These are phyloP conservation scores for Chlorella ohadii DNA, from an alignment of 139 green algal species.

Conservation along the genomic window DNA sequence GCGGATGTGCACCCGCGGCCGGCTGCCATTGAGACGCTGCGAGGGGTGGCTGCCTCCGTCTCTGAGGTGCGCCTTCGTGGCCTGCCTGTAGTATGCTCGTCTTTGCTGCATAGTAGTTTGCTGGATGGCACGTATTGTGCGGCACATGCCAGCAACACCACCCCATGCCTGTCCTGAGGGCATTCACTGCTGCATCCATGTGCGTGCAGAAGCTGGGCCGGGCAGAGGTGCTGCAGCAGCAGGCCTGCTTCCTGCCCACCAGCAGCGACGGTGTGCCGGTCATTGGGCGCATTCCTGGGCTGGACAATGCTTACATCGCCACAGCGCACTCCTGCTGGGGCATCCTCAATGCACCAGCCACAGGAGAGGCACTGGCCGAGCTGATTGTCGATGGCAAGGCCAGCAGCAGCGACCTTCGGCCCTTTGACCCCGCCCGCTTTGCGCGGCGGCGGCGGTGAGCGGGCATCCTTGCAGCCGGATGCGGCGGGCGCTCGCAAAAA, in stretches of 20 bases:
- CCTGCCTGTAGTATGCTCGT: too few species aligned
- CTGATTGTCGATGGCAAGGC: constrained; percentile 59
- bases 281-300: constrained; percentile 70
- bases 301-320: constrained; percentile 71
- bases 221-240: constrained; percentile 52
- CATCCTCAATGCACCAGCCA: constrained; percentile 85
- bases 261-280: constrained; percentile 67
- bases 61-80: constrained; percentile 17
- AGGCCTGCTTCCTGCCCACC: constrained; percentile 81
- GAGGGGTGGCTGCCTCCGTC: constrained; percentile 18
- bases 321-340: constrained; percentile 14
- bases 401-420: constrained; percentile 47
- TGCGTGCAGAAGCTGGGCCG: constrained; percentile 35
- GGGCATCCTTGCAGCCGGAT: background rate
- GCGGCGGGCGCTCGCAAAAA: too few species aligned
- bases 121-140: too few species aligned
- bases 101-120: background rate
- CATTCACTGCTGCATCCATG: too few species aligned
- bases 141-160: too few species aligned
- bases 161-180: too few species aligned
- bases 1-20: constrained; percentile 45
- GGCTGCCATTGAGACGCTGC: constrained; percentile 38
- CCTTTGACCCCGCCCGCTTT: constrained; percentile 61
- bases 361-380: constrained; percentile 77
- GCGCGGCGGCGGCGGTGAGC: background rate